phyloP scores from a whole-genome alignment of 768 basidiomycete species.

The Leccinellum rugosiceps region DNA sequence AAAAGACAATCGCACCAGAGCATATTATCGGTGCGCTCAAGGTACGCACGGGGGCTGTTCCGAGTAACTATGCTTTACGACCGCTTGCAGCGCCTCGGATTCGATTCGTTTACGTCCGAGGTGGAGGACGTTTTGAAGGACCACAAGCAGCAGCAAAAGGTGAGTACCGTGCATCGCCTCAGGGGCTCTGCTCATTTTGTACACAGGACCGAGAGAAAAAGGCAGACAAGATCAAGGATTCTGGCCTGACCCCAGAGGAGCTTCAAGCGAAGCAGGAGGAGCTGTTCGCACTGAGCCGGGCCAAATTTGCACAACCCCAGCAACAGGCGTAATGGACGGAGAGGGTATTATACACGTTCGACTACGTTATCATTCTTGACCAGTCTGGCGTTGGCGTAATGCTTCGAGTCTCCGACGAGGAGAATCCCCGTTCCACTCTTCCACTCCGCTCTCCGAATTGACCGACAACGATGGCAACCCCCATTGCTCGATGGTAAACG shows the following conservation, averaged over 20 bases:
- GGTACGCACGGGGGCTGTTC: conserved; percentile 39
- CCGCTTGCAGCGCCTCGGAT: conserved; percentile 73
- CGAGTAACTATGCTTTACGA: neutral
- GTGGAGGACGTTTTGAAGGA: conserved; percentile 93
- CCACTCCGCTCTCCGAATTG: conserved; percentile 22
- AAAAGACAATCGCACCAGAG: conserved; percentile 98
- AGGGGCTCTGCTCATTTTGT: conserved; percentile 4
- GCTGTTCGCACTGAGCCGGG: conserved; percentile 89
- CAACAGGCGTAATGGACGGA: conserved; percentile 29
- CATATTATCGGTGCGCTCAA: conserved; percentile 92
- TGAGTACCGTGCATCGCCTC: conserved; percentile 29
- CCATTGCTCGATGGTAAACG: conserved; percentile 77
- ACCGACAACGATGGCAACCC: conserved; percentile 60
- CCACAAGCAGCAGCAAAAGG: conserved; percentile 95
- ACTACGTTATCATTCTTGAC: conserved; percentile 33
- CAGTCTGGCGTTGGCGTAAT: conserved; percentile 42
- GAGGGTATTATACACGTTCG: conserved; percentile 22
- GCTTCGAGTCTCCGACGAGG: conserved; percentile 55
- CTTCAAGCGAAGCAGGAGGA: conserved; percentile 83
- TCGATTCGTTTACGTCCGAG: conserved; percentile 86
- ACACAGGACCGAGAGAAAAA: conserved; percentile 86
- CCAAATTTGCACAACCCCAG: conserved; percentile 66
- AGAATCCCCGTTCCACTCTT: conserved; percentile 70
- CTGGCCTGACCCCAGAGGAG: conserved; percentile 89
- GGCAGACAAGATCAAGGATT: conserved; percentile 82